Evolutionary conservation across 495 filamentous ascomycete species (phyloP).

Genomic region (Aspergillus bridgeri): DNA sequence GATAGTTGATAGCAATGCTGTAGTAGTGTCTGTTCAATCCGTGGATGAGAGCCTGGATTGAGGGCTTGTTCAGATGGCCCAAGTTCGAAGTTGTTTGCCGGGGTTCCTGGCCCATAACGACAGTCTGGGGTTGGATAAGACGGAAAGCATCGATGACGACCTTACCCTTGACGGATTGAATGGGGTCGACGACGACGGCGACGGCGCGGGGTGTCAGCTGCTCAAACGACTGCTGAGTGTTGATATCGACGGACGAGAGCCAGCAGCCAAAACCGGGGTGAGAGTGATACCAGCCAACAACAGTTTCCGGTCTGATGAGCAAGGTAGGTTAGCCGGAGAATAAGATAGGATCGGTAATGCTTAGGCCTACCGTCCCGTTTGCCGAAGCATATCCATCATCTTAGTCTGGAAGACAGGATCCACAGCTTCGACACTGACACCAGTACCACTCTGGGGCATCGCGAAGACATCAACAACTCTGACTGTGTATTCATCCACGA

Average conservation of each 20-base stretch:
- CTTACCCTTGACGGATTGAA: slow-evolving; percentile 98
- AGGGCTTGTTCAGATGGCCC: slow-evolving; percentile 97
- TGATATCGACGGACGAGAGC: slow-evolving; percentile 98
- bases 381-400: slow-evolving; percentile 99
- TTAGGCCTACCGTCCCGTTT: slow-evolving; percentile 80
- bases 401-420: slow-evolving; percentile 98
- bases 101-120: slow-evolving; percentile 98
- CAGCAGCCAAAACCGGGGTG: slow-evolving; percentile 99
- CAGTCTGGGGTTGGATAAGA: slow-evolving; percentile 96
- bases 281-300: slow-evolving; percentile 99
- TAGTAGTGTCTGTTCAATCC: slow-evolving; percentile 98
- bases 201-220: slow-evolving; percentile 94
- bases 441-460: slow-evolving; percentile 99
- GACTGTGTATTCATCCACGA: slow-evolving; percentile 98
- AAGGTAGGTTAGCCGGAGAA: slow-evolving; percentile 3
- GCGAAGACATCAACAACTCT: slow-evolving; percentile 97
- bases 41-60: slow-evolving; percentile 98
- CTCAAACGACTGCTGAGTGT: slow-evolving; percentile 98
- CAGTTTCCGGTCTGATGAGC: slow-evolving; percentile 74
- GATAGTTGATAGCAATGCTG: slow-evolving; percentile 95
- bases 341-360: background rate
- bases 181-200: slow-evolving; percentile 95
- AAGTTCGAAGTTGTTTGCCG: slow-evolving; percentile 96
- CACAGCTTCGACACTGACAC: slow-evolving; percentile 96
- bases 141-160: slow-evolving; percentile 99